Conservation (phyloP, 306 rosid genomes). For the Dalbergia cochinchinensis region DNA sequence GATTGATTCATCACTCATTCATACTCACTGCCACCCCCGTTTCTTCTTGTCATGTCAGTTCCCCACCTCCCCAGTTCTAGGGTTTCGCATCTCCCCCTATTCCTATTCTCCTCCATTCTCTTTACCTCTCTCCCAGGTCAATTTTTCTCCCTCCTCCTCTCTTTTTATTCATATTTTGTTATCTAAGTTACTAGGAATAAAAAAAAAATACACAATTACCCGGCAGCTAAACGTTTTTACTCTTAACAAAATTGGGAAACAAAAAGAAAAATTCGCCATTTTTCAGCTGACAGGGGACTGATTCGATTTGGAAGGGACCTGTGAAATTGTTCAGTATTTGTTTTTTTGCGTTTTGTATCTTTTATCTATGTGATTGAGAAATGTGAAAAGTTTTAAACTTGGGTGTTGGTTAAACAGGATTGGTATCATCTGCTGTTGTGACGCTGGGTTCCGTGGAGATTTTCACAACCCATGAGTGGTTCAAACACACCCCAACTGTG, state of each 20-base stretch:
- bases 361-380: neutral
- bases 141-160: neutral
- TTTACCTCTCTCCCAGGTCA: constrained; percentile 69
- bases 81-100: constrained; percentile 49
- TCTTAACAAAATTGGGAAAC: neutral
- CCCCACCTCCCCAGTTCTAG: constrained; percentile 38
- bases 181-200: neutral
- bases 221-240: neutral
- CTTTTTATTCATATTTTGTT: neutral
- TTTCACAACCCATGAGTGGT: constrained; percentile 75
- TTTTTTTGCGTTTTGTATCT: neutral
- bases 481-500: constrained; percentile 63
- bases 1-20: too few relatives aligned
- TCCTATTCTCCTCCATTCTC: constrained; percentile 46
- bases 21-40: neutral
- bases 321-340: neutral
- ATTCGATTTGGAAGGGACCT: neutral
- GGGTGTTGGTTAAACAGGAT: constrained; percentile 53
- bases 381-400: constrained; percentile 1
- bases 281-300: too few relatives aligned
- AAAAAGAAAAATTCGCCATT: too few relatives aligned
- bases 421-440: constrained; percentile 64
- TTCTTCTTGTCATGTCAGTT: constrained; percentile 59
- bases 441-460: constrained; percentile 77
- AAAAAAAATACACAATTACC: neutral